Base-by-base conservation (phyloP, 1,139 yeast genomes). In the Yamadazyma mexicana region DNA sequence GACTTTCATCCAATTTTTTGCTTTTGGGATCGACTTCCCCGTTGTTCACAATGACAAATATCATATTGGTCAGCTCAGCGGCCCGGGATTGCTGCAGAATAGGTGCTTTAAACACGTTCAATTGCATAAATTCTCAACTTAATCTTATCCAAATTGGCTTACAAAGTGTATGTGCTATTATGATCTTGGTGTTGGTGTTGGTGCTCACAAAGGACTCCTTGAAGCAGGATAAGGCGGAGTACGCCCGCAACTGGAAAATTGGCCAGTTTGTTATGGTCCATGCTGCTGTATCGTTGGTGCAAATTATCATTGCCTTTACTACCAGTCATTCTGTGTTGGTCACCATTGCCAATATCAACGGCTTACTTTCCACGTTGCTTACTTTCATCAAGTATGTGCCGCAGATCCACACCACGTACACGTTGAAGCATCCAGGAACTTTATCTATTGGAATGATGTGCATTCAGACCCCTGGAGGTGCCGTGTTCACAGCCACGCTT, bases 401-500 rank as follows among this genome's bases (percentile, higher is more conserved):
- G 0, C 96, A 88, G 59, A 74, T 88, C 10, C 62, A 68, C 49
- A 86, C 92, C 24, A 87, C 96, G 0, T 82, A 72, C 54, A 57
- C 52, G 2, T 70, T 87, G 43, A 83, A 83, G 52, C 91, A 83
- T 50, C 83, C 94, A 0, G 96, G 96, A 2, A 82, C 91, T 0
- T 69, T 88, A 27, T 85, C 95, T 0, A 70, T 86, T 17, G 78
- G 83, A 5, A 87, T 86, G 88, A 85, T 88, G 92, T 66, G 82
- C 39, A 75, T 88, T 47, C 96, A 88, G 58, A 87, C 95, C 14
- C 96, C 96, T 0, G 96, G 96, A 11, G 95, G 96, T 18, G 83
- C 77, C 50, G 46, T 86, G 2, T 87, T 92, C 82, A 77, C 94
- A 0, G 73, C 79, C 12, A 80, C 87, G 2, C 64, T 88, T 40